Evolutionary conservation across 768 basidiomycete genomes (phyloP), one percentile per base, ranked within the genome.

Genomic region (Podaxis sp.): DNA sequence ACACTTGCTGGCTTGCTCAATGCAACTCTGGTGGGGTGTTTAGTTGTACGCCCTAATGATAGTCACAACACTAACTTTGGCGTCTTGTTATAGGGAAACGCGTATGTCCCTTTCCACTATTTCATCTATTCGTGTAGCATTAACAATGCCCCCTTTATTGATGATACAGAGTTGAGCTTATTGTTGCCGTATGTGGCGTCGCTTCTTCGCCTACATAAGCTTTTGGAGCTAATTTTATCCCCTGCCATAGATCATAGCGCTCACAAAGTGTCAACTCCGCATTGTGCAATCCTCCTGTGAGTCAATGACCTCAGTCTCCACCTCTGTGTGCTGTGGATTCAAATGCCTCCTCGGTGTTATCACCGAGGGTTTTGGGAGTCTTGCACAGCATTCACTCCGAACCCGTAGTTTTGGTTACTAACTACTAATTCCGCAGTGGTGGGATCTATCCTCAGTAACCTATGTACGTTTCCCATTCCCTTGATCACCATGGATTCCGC

Each of bases 381-480:
- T 22, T 49, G 48, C 48, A 49, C 48, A 24, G 22, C 49, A 46
- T 24, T 28, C 24, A 22, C 49, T 19, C 40, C 15, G 24, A 40
- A 48, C 15, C 60, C 40, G 36, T 30, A 17, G 30, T 58, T 24
- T 54, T 49, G 64, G 53, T 53, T 42, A 57, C 66, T 71, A 46
- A 68, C 42, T 68, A 58, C 55, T 61, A 58, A 56, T 55, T 65
- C 65, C 24, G 8, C 64, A 93, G 92, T 95, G 70, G 79, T 95
- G 61, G 93, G 93, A n/a, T 90, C 90, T 3, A 88, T 96, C 71
- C 80, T 95, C 9, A 92, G 90, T 67, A 95, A 95, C 74, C 76
- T 92, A 63, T 78, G 91, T 93, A 77, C 73, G 88, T 73, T 19
- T 26, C 22, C 26, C 49, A 51, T 9, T 12, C 19, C 13, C 12